Base-by-base conservation (phyloP, 148 eudicot genomes). In the Arbutus unedo region DNA sequence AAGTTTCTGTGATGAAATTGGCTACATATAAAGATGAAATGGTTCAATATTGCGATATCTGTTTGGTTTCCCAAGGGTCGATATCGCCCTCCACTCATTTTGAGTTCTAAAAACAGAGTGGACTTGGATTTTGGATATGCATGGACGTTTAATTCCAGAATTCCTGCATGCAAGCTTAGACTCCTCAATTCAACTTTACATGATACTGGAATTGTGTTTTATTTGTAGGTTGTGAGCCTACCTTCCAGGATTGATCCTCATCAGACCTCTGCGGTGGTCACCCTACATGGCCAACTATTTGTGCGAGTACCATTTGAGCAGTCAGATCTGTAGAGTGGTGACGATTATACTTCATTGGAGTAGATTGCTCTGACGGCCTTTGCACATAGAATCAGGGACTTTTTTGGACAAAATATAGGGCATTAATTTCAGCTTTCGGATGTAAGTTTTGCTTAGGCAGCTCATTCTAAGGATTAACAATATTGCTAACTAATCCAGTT, bases 171-270 rank as follows among this genome's bases (percentile, higher is more conserved):
- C 56, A 41, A 4, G 50, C 47, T 64, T 64, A 77, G 49, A 47
- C 75, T 53, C 62, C 43, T 75, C 43, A 75, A 64, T 48, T 44
- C 23, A 59, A 47, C 19, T 10, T 43, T 43, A 4, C 6, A 31
- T 50, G 53, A 83, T 56, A 43, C 25, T 55, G 19, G 54, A 51
- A 54, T 68, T 60, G 48, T 41, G 16, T 74, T 82, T 14, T 57
- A 48, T 31, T 72, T 43, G 75, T 91, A 95, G 98, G 97, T 95
- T 83, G 98, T 95, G 76, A 93, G 89, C 88, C 88, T 95, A 79
- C 97, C 98, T 79, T 90, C 97, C n/a, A 92, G 97, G 88, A 95
- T 95, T 73, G 98, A 95, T 87, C 95, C 98, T 75, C 98, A 95
- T 82, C 98, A 95, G 87, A 93, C 98, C 47, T 95, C 98, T 49